Percentiles rank a stretch among this genome's conserved stretches.
These are phyloP conservation scores for Veloporphyrellus conicus DNA, from an alignment of 1,284 basidiomycete species.

Conservation along the genomic window DNA sequence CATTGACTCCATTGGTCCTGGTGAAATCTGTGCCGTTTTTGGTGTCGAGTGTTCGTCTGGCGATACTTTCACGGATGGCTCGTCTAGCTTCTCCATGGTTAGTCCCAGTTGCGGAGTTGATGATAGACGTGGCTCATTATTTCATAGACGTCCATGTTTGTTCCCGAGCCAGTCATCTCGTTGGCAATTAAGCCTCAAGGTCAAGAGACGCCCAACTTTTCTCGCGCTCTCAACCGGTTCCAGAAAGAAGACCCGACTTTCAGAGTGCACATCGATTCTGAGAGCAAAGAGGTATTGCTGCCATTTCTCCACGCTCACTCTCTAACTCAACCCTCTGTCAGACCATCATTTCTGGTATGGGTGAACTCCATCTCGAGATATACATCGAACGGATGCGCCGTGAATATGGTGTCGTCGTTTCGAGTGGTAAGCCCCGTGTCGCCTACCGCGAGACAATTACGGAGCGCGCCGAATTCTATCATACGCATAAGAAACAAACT, in stretches of 20 bases:
- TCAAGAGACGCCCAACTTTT: slow-evolving; percentile 93
- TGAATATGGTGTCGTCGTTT: slow-evolving; percentile 93
- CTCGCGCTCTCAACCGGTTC: slow-evolving; percentile 94
- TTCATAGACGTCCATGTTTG: slow-evolving; percentile 92
- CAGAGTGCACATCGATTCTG: slow-evolving; percentile 91
- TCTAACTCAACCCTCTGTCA: slow-evolving; percentile 28
- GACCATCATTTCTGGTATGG: slow-evolving; percentile 99
- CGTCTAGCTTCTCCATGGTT: slow-evolving; percentile 85
- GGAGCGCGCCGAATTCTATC: slow-evolving; percentile 77
- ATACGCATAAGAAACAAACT: slow-evolving; percentile 98
- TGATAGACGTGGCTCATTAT: slow-evolving; percentile 1
- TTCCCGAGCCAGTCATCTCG: slow-evolving; percentile 98
- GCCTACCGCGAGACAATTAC: slow-evolving; percentile 96
- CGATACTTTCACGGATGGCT: slow-evolving; percentile 96
- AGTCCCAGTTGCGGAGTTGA: slow-evolving; percentile 19
- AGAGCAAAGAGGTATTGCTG: slow-evolving; percentile 79
- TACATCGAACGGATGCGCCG: slow-evolving; percentile 99
- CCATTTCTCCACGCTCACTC: background rate
- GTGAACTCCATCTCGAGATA: slow-evolving; percentile 97
- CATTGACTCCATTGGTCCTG: slow-evolving; percentile 91
- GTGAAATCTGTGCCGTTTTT: slow-evolving; percentile 99
- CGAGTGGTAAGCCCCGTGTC: slow-evolving; percentile 94
- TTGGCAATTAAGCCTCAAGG: slow-evolving; percentile 90
- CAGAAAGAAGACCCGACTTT: slow-evolving; percentile 99
- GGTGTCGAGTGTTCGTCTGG: slow-evolving; percentile 98